Percentiles rank a stretch among this genome's conserved stretches.
Evolutionary conservation across 257 asterid species (phyloP).

Genomic region (Euphrasia confusa): DNA sequence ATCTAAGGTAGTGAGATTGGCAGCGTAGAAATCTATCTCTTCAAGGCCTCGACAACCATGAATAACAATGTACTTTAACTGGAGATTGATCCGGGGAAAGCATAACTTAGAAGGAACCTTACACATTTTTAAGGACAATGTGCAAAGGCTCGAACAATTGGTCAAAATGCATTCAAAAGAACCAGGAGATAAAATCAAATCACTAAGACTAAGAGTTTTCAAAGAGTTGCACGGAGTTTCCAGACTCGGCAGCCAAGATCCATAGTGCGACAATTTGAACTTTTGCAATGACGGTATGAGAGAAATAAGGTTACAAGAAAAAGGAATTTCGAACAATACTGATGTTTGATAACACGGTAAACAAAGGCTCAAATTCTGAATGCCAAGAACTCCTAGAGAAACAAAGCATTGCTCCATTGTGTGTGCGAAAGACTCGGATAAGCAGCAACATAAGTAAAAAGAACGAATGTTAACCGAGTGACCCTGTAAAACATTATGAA

Average conservation of each 20-base stretch:
- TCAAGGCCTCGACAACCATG: neutral
- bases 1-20: neutral
- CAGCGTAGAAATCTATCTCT: conserved; percentile 1
- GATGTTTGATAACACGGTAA: neutral
- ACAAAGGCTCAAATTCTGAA: neutral
- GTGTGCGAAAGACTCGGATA: neutral
- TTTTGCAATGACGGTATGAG: neutral
- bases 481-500: neutral
- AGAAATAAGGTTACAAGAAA: conserved; percentile 5
- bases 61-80: neutral
- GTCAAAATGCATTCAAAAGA: neutral
- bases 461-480: neutral
- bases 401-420: neutral
- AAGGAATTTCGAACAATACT: neutral
- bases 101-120: neutral
- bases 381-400: neutral
- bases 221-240: no score
- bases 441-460: neutral
- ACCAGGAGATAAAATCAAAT: neutral
- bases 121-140: neutral
- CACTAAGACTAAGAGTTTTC: no score
- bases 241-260: no score
- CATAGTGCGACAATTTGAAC: no score
- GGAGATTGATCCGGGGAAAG: neutral
- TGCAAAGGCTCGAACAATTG: neutral